Base-by-base conservation (phyloP, 352 stramenopile species). In the Phytophthora syringae region DNA sequence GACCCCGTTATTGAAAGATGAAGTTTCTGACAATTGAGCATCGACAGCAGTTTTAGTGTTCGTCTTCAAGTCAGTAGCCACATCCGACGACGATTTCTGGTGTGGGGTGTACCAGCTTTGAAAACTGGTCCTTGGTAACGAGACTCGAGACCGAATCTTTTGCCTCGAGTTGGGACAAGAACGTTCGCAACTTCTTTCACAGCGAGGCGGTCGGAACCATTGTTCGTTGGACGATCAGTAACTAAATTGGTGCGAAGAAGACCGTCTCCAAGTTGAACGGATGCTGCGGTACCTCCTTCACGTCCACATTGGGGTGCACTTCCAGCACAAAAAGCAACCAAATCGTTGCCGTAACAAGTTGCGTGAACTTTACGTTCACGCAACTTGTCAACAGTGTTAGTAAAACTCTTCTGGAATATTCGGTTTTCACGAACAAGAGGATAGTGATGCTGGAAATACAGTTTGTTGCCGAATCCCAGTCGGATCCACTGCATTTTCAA, bases 301-400 rank as follows among this genome's bases (percentile, higher is more conserved):
- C 27, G 27, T 9, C 39, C 52, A 42, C 50, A 51, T 18, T 0
- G n/a, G 22, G 25, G 52, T 21, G 24, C 52, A 30, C 37, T 59
- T 6, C 24, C 36, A 6, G 37, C 27, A 47, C 52, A 59, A 21
- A 59, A 59, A 6, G 52, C 52, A 39, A 59, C 24, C 4, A 59
- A n/a, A 7, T 27, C 25, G 21, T 40, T 4, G 22, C 4, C 22
- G 18, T 59, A 25, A 13, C n/a, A 0, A n/a, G n/a, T n/a, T n/a
- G n/a, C n/a, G n/a, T n/a, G n/a, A n/a, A n/a, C n/a, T n/a, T n/a
- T n/a, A n/a, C 18, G 0, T 22, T 32, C 7, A 20, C 18, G 36
- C n/a, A 59, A 37, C 9, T 3, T 18, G 7, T 50, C 18, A 22
- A 42, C 7, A 4, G n/a, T n/a, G n/a, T n/a, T n/a, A n/a, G n/a